Conservation (phyloP, 306 rosid species). For the Prosopis cineraria region DNA sequence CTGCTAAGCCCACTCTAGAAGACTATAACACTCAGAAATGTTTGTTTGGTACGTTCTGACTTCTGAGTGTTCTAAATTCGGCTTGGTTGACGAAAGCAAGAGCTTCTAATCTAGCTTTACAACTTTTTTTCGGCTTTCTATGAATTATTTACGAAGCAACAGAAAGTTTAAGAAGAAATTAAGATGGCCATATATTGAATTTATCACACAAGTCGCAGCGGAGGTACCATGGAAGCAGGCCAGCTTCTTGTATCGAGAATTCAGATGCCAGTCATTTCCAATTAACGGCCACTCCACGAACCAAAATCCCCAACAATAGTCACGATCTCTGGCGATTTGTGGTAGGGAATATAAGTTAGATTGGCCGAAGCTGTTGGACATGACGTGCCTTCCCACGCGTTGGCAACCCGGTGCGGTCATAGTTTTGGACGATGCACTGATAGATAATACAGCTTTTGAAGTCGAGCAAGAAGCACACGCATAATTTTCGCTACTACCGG, state of each 20-base stretch:
- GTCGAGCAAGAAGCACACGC: too few relatives aligned
- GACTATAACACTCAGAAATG: neutral
- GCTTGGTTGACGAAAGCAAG: neutral
- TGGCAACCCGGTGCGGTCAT: too few relatives aligned
- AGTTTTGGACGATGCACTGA: too few relatives aligned
- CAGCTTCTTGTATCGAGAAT: neutral
- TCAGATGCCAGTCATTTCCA: too few relatives aligned
- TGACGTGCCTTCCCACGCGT: neutral
- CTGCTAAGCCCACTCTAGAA: neutral
- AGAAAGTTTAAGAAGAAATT: neutral
- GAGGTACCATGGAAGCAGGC: neutral
- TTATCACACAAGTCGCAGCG: neutral
- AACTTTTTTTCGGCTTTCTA: neutral
- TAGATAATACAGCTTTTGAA: too few relatives aligned
- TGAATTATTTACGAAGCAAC: neutral
- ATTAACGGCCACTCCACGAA: too few relatives aligned
- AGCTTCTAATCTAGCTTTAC: neutral
- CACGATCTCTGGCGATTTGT: neutral
- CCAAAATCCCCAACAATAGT: too few relatives aligned
- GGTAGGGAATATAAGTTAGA: neutral
- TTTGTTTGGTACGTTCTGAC: conserved; percentile 13
- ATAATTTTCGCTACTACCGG: neutral
- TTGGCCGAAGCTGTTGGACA: neutral
- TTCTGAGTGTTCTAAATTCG: neutral
- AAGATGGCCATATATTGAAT: neutral